Evolutionary conservation across 768 basidiomycete species (phyloP), one percentile per base, ranked within the genome.

Genomic region (Butyriboletus loyo): DNA sequence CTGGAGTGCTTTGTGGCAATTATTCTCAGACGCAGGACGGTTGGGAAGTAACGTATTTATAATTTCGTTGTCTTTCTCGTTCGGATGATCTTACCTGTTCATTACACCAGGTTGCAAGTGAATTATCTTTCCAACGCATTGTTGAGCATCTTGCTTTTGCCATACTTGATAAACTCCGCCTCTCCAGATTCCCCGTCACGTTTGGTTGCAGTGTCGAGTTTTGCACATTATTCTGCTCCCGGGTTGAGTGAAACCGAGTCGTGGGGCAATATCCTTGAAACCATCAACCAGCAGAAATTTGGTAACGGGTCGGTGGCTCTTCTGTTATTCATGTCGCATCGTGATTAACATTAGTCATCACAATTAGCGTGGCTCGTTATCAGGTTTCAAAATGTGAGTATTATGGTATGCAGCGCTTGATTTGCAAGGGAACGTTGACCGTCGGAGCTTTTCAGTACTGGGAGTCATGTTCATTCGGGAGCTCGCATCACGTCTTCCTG

Each of bases 31-130:
- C 75, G 0, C 36, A 54, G 2, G 81, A 82, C 53, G 79, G 76
- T 8, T 82, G 76, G 76, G 80, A 83, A 56, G 25, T 61, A 28
- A 66, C 58, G 81, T 80, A 51, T 25, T 65, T 61, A 15, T 32
- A n/a, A 22, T 37, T 6, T 7, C 39, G 1, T 46, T 28, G 9
- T 40, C 50, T n/a, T 7, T 28, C 22, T 3, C 9, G 21, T 11
- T 14, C 14, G 21, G 8, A 47, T 19, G 7, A n/a, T 24, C 36
- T 55, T 19, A 38, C 22, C 14, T 8, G 5, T 40, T 47, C n/a
- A 9, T 47, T 17, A 5, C n/a, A n/a, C 11, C 28, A 74, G 73
- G 40, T 32, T 74, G 1, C 71, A 74, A 53, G 66, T 71, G 15
- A 71, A 74, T 41, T 67, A 67, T 42, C 59, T 75, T 15, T 65